Evolutionary conservation across 495 filamentous ascomycete genomes (phyloP), one percentile per base, ranked within the genome.

Genomic region (Neurospora terricola): DNA sequence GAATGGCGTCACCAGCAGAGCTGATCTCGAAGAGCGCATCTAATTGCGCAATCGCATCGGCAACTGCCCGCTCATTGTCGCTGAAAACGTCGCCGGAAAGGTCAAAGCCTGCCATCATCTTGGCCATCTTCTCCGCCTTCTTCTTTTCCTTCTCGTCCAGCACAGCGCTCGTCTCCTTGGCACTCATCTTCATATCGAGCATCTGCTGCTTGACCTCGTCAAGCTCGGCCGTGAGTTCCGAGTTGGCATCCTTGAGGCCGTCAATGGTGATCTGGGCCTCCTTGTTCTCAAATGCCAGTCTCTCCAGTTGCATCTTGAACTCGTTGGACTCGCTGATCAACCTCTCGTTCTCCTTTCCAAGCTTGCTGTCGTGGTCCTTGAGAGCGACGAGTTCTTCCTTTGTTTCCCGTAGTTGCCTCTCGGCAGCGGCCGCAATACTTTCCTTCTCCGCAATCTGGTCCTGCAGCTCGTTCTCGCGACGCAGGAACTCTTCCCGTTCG

Each of bases 81-180:
- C 92, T 96, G 82, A 98, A 94, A 18, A 93, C 89, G 71, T 98
- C 94, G 27, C 90, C 91, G 43, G 92, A 94, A 39, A 98, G 88
- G 78, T 98, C 94, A 75, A 99, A 98, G 7, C 95, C 93, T 69
- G 96, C 95, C 95, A 99, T 97, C 96, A 99, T 99, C 88, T 97
- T 93, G 37, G 96, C 96, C 96, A 99, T 99, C 80, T 94, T 93
- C 84, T 98, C 96, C 7, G 93, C 93, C 86, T 98, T 99, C 86
- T 94, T 94, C 86, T 93, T 94, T 82, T 98, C 96, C 85, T 98
- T 99, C 83, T 98, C 96, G 76, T 98, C 94, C 4, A 95, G 80
- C 16, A 90, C 91, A 2, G 93, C 93, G 38, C 88, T 91, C 5
- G 93, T 97, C 83, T 98, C 96, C 84, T 94, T 96, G 69, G 95